These are phyloP conservation scores for Saturnispora zaruensis DNA, from an alignment of 805 yeast species.

Conservation along the genomic window DNA sequence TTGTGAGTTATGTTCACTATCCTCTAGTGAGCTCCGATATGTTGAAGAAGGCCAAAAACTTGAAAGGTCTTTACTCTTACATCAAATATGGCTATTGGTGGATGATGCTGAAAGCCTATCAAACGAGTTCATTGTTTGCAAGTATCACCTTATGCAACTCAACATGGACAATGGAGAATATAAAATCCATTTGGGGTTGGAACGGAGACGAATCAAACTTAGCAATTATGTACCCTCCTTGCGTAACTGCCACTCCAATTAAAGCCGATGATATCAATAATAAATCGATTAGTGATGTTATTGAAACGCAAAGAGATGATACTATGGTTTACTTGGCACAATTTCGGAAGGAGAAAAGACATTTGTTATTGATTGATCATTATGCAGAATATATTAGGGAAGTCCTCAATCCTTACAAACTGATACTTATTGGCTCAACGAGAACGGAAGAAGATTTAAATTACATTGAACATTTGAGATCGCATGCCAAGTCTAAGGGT, in stretches of 20 bases:
- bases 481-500: conserved; percentile 27
- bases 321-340: conserved; percentile 70
- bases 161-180: conserved; percentile 84
- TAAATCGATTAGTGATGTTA: conserved; percentile 21
- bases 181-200: conserved; percentile 52
- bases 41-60: conserved; percentile 28
- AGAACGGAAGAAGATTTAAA: conserved; percentile 58
- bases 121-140: conserved; percentile 56
- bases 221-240: conserved; percentile 76
- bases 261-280: conserved; percentile 25
- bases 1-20: conserved; percentile 86
- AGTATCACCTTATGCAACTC: conserved; percentile 70
- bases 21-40: conserved; percentile 87
- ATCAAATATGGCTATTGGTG: conserved; percentile 65
- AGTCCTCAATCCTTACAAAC: conserved; percentile 36
- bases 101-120: conserved; percentile 52
- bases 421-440: conserved; percentile 79
- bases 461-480: conserved; percentile 44
- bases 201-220: conserved; percentile 25
- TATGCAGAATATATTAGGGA: conserved; percentile 41
- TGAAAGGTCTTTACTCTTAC: conserved; percentile 18
- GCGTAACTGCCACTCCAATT: conserved; percentile 32
- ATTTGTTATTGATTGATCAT: conserved; percentile 55
- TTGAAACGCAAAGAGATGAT: conserved; percentile 26
- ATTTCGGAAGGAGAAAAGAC: conserved; percentile 93